Evolutionary conservation across 495 filamentous ascomycete species (phyloP).

Genomic region (Lepraria neglecta): DNA sequence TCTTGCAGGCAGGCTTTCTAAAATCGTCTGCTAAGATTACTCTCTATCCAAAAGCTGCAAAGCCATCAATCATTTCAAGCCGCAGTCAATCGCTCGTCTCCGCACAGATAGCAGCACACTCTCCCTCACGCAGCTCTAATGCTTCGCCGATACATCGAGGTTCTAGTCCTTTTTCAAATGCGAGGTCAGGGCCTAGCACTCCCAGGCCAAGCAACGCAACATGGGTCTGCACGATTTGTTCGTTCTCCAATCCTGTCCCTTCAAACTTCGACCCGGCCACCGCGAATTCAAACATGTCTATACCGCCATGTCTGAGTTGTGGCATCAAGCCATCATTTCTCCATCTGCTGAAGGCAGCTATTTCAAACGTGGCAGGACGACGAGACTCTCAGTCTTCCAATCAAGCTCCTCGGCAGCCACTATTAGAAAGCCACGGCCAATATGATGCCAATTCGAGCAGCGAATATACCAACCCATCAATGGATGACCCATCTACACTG

Average conservation of each 20-base stretch:
- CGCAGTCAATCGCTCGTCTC: slow-evolving; percentile 25
- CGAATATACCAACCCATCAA: slow-evolving; percentile 11
- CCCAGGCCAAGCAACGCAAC: slow-evolving; percentile 54
- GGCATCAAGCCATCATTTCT: slow-evolving; percentile 86
- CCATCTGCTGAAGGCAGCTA: slow-evolving; percentile 76
- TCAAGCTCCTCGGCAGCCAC: slow-evolving; percentile 21
- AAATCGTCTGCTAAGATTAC: slow-evolving; percentile 95
- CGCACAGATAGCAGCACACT: slow-evolving; percentile 31
- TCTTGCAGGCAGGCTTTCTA: slow-evolving; percentile 72
- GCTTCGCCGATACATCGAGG: slow-evolving; percentile 44
- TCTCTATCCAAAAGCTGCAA: slow-evolving; percentile 66
- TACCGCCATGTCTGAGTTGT: slow-evolving; percentile 85
- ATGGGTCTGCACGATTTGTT: slow-evolving; percentile 98
- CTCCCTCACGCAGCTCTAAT: slow-evolving; percentile 40
- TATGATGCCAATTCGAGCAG: slow-evolving; percentile 13
- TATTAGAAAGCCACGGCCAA: slow-evolving; percentile 20
- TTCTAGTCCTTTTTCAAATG: slow-evolving; percentile 45
- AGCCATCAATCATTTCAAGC: slow-evolving; percentile 48
- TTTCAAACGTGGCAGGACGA: slow-evolving; percentile 57
- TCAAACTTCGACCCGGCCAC: slow-evolving; percentile 83
- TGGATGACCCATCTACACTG: slow-evolving; percentile 18
- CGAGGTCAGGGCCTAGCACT: slow-evolving; percentile 41
- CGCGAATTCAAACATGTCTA: slow-evolving; percentile 63
- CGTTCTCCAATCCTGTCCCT: slow-evolving; percentile 91
- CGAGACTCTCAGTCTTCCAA: slow-evolving; percentile 33